Percentiles rank a stretch among this genome's conserved stretches.
These are phyloP conservation scores for Tylopilus intermedius DNA, from an alignment of 768 basidiomycete genomes.

Conservation along the genomic window DNA sequence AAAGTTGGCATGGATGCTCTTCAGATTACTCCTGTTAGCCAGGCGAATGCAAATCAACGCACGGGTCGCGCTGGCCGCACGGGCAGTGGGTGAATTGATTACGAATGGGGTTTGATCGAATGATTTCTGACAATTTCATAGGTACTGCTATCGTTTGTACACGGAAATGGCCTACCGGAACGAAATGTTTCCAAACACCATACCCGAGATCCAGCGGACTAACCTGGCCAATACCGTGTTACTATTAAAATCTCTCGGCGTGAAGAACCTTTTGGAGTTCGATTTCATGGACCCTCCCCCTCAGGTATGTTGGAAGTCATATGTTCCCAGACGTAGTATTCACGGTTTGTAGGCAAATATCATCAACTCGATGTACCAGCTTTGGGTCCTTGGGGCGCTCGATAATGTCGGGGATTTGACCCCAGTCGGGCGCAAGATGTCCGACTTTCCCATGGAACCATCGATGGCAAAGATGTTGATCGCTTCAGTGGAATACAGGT, in stretches of 20 bases:
- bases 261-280: constrained; percentile 95
- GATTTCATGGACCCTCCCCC: constrained; percentile 99
- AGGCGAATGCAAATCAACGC: constrained; percentile 95
- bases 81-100: constrained; percentile 72
- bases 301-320: constrained; percentile 49
- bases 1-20: constrained; percentile 99
- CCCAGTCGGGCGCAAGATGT: constrained; percentile 90
- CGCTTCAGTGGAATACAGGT: constrained; percentile 80
- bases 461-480: constrained; percentile 99
- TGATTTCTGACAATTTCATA: constrained; percentile 26
- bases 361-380: constrained; percentile 98
- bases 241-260: constrained; percentile 90
- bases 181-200: constrained; percentile 92
- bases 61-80: constrained; percentile 96
- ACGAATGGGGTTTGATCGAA: background rate
- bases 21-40: constrained; percentile 98
- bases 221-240: constrained; percentile 97
- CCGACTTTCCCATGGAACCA: constrained; percentile 99
- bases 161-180: constrained; percentile 97
- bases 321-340: background rate
- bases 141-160: constrained; percentile 93
- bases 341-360: constrained; percentile 71
- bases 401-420: constrained; percentile 97
- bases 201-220: constrained; percentile 97
- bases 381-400: constrained; percentile 97